Base-by-base conservation (phyloP, 1,139 yeast species). In the Yamadazyma taylorii region DNA sequence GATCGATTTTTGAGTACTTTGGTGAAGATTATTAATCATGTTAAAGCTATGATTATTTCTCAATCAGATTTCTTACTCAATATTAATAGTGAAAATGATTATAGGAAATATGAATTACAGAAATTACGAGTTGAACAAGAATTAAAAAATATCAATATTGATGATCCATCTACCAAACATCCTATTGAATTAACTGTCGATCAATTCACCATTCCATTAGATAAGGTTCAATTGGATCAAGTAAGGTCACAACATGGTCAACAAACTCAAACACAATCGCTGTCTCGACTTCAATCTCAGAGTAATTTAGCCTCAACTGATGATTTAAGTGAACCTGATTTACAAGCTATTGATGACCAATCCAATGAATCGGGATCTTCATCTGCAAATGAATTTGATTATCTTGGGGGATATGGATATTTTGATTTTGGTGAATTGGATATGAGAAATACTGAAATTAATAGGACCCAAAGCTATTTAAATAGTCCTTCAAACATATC, bases 321-420 rank as follows among this genome's bases (percentile, higher is more conserved):
- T 23, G 35, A 24, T 12, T 22, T 19, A 17, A 17, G 33, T 27
- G 45, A 32, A 35, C 36, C 10, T 5, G 34, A 27, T 2, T 11
- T 22, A 11, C 27, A 23, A 13, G 28, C 32, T 15, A 28, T 21
- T 15, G 40, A 30, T 12, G 36, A 25, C 13, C 29, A 36, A 8
- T 24, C 36, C 5, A 38, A 37, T 14, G 45, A 41, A 23, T 41
- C 38, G 5, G 45, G 38, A 11, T 35, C 39, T 12, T 48, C 51
- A 11, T 39, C 45, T 23, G 29, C 23, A 14, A 30, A 28, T 15
- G 52, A 48, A 21, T 71, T 58, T 45, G 66, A 66, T 47, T 57
- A 78, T 33, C 60, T 80, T 35, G 87, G 88, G 26, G 89, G 89
- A 0, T 83, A 81, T 53, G 90, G 87, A 3, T 82, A 83, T 55